A percentile compares a stretch with the other conserved stretches of the same genome.
Conservation (phyloP, 2,329 filamentous ascomycete genomes). For the Aspergillus terreus region DNA sequence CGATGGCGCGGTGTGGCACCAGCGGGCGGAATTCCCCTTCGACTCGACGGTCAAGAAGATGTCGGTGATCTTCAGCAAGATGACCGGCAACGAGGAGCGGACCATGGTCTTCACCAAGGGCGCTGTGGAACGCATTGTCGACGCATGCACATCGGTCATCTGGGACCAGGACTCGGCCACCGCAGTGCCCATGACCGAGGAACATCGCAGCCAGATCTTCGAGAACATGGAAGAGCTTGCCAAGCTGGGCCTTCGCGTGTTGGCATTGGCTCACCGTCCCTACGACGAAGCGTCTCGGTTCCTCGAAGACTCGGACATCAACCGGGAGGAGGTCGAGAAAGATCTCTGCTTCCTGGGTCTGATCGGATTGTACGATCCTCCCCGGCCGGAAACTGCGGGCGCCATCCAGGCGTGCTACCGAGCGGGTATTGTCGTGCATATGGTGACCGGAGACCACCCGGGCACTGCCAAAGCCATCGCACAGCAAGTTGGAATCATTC, state of each 20-base stretch:
- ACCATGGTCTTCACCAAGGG: conserved; percentile 31
- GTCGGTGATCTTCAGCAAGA: conserved; percentile 59
- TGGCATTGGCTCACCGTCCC: conserved; percentile 55
- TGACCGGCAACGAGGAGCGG: conserved; percentile 15
- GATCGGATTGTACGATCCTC: conserved; percentile 77
- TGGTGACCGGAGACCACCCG: conserved; percentile 77
- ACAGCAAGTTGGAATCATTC: conserved; percentile 70
- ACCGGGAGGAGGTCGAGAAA: conserved; percentile 60
- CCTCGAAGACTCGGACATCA: conserved; percentile 34
- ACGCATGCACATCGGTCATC: conserved; percentile 53
- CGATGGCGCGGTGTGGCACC: conserved; percentile 47
- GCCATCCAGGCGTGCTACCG: conserved; percentile 64
- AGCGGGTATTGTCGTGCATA: conserved; percentile 72
- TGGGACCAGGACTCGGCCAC: conserved; percentile 38
- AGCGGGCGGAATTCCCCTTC: conserved; percentile 65
- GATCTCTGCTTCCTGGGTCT: conserved; percentile 70
- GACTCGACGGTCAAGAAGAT: conserved; percentile 70
- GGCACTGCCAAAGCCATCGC: conserved; percentile 73
- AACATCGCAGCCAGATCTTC: conserved; percentile 53
- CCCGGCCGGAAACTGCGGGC: conserved; percentile 69
- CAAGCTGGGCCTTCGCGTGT: conserved; percentile 61
- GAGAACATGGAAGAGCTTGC: conserved; percentile 64
- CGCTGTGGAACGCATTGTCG: conserved; percentile 63
- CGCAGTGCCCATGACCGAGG: conserved; percentile 47
- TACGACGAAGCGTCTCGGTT: conserved; percentile 7